A percentile compares a stretch with the other conserved stretches of the same genome.
These are phyloP conservation scores for Candida silvicultrix DNA, from an alignment of 805 yeast genomes.

Conservation along the genomic window DNA sequence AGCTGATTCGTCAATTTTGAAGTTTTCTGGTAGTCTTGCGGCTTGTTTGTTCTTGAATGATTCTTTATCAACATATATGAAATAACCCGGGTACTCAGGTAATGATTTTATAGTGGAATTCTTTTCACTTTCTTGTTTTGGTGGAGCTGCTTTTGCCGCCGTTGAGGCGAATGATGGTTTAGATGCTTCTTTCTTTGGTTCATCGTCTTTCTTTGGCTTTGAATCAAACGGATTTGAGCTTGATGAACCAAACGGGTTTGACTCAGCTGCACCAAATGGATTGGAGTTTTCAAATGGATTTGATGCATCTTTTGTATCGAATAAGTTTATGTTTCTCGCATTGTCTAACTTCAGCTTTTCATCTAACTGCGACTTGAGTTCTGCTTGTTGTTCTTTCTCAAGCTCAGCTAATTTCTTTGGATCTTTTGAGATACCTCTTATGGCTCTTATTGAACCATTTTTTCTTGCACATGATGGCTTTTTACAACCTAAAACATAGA, in stretches of 20 bases:
- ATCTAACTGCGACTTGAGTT: constrained; percentile 34
- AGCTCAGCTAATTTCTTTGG: constrained; percentile 37
- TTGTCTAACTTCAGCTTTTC: constrained; percentile 35
- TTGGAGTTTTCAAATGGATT: constrained; percentile 18
- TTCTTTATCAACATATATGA: constrained; percentile 71
- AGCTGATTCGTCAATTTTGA: constrained; percentile 45
- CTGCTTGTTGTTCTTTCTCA: constrained; percentile 32
- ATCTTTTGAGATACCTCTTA: constrained; percentile 70
- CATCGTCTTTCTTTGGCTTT: too few species aligned
- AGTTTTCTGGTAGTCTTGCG: constrained; percentile 40
- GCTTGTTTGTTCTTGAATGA: constrained; percentile 42
- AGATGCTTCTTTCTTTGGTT: constrained; percentile 1
- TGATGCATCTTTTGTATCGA: constrained; percentile 25
- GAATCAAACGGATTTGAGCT: constrained; percentile 12
- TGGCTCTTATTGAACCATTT: constrained; percentile 65
- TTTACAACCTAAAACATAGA: constrained; percentile 76
- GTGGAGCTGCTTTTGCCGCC: constrained; percentile 23
- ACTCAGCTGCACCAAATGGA: constrained; percentile 24
- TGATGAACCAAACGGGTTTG: constrained; percentile 34
- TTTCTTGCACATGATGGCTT: constrained; percentile 59
- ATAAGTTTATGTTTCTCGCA: constrained; percentile 30
- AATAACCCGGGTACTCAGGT: constrained; percentile 58
- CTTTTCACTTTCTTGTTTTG: constrained; percentile 11
- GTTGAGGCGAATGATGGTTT: constrained; percentile 23
- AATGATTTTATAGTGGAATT: constrained; percentile 19